Evolutionary conservation across 1,284 basidiomycete species (phyloP), one percentile per base, ranked within the genome.

Genomic region (Moesziomyces aphidis): DNA sequence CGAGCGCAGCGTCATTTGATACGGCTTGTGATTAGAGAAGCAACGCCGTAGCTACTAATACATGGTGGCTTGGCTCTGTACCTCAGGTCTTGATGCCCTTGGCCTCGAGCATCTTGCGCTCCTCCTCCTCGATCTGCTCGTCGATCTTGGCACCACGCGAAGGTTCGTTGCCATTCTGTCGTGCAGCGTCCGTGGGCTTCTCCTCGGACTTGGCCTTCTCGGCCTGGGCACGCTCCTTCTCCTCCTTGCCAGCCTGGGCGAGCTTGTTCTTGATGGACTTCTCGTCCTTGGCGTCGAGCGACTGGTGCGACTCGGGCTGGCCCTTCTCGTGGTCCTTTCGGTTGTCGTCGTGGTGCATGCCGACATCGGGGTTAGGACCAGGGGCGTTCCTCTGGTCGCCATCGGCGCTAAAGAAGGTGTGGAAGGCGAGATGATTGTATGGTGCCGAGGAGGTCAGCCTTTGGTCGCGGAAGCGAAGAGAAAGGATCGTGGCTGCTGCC

Each of bases 61-160:
- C 39, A 42, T 19, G 2, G 6, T 8, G 17, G 31, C 10, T 10
- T 13, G 2, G 31, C 10, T 10, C 31, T 3, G 31, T 3, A 34
- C 11, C 15, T 60, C 54, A 76, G 36, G 52, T 31, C 57, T 78
- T 61, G 52, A 80, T 80, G 26, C 78, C 79, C 76, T 81, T 81
- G 21, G 64, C 65, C 53, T 74, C 62, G 53, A 78, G 89, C 87
- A 55, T 53, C 22, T 63, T 61, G n/a, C 62, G 58, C 44, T 80
- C 62, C 45, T 72, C 81, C 86, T 87, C 45, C 86, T 89, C 86
- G 50, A 91, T 85, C 79, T 90, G 85, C 17, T 88, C 88, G 78
- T 91, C 90, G 47, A 90, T 88, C 84, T 88, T 85, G 5, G 89
- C 90, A 1, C 90, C 90, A 44, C 87, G 85, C 0, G 88, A 88